A percentile compares a stretch with the other conserved stretches of the same genome.
phyloP scores from a whole-genome alignment of 495 filamentous ascomycete genomes.

The Pseudoneurospora amorphoporcata region DNA sequence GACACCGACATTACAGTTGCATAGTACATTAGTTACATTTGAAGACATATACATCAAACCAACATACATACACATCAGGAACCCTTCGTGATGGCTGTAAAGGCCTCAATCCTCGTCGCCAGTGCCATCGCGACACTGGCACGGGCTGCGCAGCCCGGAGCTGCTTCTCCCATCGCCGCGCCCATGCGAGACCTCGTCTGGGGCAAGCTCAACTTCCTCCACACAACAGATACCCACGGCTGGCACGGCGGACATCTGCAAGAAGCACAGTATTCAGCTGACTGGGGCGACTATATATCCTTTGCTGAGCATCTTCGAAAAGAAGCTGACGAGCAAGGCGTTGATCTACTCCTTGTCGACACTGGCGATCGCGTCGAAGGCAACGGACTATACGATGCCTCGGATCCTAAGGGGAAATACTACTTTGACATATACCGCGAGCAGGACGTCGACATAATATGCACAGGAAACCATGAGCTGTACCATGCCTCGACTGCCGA shows the following conservation, averaged over 20 bases:
- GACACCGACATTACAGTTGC: neutral
- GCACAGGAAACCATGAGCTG: conserved; percentile 90
- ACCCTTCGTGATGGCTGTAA: conserved; percentile 6
- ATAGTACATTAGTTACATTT: neutral
- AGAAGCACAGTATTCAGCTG: conserved; percentile 89
- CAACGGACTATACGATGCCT: conserved; percentile 92
- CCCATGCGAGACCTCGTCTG: conserved; percentile 76
- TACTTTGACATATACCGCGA: conserved; percentile 75
- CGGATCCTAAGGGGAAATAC: conserved; percentile 76
- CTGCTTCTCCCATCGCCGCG: conserved; percentile 65
- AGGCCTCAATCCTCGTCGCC: conserved; percentile 7
- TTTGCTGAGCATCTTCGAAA: conserved; percentile 74
- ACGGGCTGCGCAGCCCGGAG: conserved; percentile 64
- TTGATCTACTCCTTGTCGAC: conserved; percentile 82
- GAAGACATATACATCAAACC: neutral
- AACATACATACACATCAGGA: neutral
- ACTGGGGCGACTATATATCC: conserved; percentile 97
- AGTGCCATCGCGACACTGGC: conserved; percentile 24
- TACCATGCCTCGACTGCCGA: conserved; percentile 70
- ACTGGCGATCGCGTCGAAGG: conserved; percentile 92
- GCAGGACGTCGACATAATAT: conserved; percentile 75
- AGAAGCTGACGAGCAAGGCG: conserved; percentile 64
- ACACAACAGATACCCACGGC: conserved; percentile 91
- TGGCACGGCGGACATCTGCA: conserved; percentile 91
- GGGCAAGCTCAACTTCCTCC: conserved; percentile 89